Evolutionary conservation across 495 filamentous ascomycete species (phyloP).

Genomic region (Aspergillus ellipticus): DNA sequence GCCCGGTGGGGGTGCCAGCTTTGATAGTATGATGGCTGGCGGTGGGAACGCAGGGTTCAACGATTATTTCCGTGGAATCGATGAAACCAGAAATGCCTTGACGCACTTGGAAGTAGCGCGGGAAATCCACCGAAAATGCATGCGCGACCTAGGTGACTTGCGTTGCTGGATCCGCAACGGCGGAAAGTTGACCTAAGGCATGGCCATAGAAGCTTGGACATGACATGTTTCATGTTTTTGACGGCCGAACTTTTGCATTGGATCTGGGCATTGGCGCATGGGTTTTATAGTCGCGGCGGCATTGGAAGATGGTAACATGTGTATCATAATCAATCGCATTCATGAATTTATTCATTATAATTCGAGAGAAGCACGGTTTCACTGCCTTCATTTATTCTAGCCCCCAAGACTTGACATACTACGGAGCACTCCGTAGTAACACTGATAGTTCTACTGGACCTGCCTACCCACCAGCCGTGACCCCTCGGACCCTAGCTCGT

Average conservation of each 20-base stretch:
- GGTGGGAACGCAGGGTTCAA: conserved; percentile 43
- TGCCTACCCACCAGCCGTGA: conserved; percentile 11
- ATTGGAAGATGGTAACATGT: background rate
- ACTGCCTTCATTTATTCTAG: background rate
- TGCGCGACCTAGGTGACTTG: conserved; percentile 57
- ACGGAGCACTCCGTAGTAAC: no score
- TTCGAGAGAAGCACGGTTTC: background rate
- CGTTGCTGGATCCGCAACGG: conserved; percentile 47
- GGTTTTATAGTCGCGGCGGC: background rate
- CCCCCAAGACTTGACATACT: no score
- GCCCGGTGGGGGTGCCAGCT: conserved; percentile 17
- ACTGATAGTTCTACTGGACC: no score
- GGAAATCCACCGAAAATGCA: conserved; percentile 58
- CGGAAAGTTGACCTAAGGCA: conserved; percentile 28
- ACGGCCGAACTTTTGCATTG: conserved; percentile 1
- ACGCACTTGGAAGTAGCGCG: conserved; percentile 62
- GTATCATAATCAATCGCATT: background rate
- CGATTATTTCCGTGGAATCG: conserved; percentile 57
- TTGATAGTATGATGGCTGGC: conserved; percentile 28
- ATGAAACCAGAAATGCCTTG: conserved; percentile 61
- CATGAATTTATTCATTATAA: background rate
- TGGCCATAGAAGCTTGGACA: background rate
- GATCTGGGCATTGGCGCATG: conserved; percentile 11
- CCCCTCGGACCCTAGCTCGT: conserved; percentile 8
- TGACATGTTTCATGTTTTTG: background rate